Evolutionary conservation across 305 asterid genomes (phyloP), one percentile per base, ranked within the genome.

Genomic region (Galium porrigens): DNA sequence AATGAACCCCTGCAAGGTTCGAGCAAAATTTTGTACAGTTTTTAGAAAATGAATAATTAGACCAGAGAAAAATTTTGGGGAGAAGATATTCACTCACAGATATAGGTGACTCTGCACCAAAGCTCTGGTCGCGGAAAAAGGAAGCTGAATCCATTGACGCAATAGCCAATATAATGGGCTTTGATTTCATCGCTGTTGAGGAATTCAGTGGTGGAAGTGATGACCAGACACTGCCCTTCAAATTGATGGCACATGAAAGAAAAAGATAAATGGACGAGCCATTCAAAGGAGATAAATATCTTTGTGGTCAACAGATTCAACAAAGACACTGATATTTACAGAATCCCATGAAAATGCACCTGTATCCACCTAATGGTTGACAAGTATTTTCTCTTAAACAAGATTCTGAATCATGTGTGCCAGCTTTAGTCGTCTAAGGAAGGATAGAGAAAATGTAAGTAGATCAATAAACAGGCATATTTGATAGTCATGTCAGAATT

Each of bases 161-260:
- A 74, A 88, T 73, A n/a, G 83, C 66, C 75, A 92, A 72, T 70
- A 92, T 60, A 61, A 80, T 29, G 44, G 95, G 99, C 75, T 89
- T 92, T 25, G 74, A 68, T 74, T 80, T 78, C 70, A 65, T 58
- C 59, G 84, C 66, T 17, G 87, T 73, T 52, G 89, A 80, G 48
- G 70, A 56, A 33, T 74, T 80, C 64, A 85, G 76, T 53, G 95
- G 95, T 57, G 95, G 97, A 82, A 92, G 89, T 49, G 96, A 85
- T 72, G 99, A 87, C 96, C 90, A 92, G 83, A 87, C 99, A 87
- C 99, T 92, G 96, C 89, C 89, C 86, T 91, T 85, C 85, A 85
- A 77, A 89, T 78, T 66, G 71, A 76, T 70, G 81, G 77, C 55
- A 75, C 60, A 8, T 66, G 74, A 78, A 72, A 72, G 20, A 73